These are phyloP conservation scores for Periconia sp. DNA, from an alignment of 2,329 filamentous ascomycete genomes.

Conservation along the genomic window DNA sequence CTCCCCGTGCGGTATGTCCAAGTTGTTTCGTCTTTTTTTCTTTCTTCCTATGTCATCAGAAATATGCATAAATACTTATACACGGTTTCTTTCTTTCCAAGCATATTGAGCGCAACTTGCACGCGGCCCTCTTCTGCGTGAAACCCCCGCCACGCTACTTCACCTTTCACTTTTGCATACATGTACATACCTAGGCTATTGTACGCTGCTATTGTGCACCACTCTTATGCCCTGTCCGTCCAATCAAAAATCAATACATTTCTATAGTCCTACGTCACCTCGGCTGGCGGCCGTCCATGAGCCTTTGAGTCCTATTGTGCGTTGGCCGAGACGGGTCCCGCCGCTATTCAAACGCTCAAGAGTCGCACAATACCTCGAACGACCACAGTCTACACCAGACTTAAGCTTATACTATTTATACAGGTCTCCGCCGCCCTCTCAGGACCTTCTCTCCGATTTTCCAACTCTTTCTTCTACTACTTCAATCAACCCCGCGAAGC, in stretches of 20 bases:
- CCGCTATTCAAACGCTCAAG: conserved; percentile 3
- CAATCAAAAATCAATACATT: not conserved
- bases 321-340: not conserved
- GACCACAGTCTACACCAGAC: not conserved
- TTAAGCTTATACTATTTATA: not conserved
- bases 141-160: not conserved
- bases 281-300: not conserved
- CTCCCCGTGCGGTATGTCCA: conserved; percentile 29
- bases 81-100: too few relatives aligned
- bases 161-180: not conserved
- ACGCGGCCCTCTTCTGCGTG: too few relatives aligned
- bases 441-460: not conserved
- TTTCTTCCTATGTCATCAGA: too few relatives aligned
- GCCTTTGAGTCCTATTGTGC: conserved; percentile 5
- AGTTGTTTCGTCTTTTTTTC: not conserved
- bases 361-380: not conserved
- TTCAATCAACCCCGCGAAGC: not conserved
- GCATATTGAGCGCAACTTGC: too few relatives aligned
- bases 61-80: too few relatives aligned
- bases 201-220: not conserved
- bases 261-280: not conserved
- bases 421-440: not conserved
- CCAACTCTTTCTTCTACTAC: conserved; percentile 5
- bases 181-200: not conserved
- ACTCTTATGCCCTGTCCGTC: not conserved